Evolutionary conservation across 768 basidiomycete species (phyloP).

Genomic region (Lactarius sp.): DNA sequence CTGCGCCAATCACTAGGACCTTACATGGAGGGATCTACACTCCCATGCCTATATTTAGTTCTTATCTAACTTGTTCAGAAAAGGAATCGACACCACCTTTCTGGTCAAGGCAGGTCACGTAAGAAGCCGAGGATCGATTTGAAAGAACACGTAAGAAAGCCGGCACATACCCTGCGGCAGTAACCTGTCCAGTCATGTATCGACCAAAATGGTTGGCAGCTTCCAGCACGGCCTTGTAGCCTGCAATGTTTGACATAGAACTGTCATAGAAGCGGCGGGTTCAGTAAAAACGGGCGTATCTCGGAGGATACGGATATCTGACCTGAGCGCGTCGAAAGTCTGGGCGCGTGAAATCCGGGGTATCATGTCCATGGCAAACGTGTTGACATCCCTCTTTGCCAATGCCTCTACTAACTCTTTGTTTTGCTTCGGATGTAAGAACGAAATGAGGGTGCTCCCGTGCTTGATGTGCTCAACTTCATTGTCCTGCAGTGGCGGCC

Average conservation of each 20-base stretch:
- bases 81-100: conserved; percentile 35
- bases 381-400: conserved; percentile 59
- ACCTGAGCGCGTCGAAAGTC: conserved; percentile 86
- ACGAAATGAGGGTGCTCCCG: conserved; percentile 77
- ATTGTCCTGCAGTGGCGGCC: conserved; percentile 60
- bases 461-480: conserved; percentile 61
- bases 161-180: conserved; percentile 72
- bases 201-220: conserved; percentile 87
- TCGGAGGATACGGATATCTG: conserved; percentile 15
- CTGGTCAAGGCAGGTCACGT: conserved; percentile 29
- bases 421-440: conserved; percentile 82
- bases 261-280: conserved; percentile 35
- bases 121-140: conserved; percentile 1
- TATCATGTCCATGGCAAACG: conserved; percentile 90
- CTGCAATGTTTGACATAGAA: conserved; percentile 93
- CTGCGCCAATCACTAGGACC: conserved; percentile 82
- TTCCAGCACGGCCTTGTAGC: conserved; percentile 88
- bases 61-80: background rate
- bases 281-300: background rate
- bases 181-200: conserved; percentile 87
- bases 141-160: conserved; percentile 9
- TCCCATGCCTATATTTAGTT: conserved; percentile 3
- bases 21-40: conserved; percentile 78
- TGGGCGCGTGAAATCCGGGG: conserved; percentile 88
- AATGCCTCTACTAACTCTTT: conserved; percentile 65